Base-by-base conservation (phyloP, 768 basidiomycete genomes). In the Tulasnella sp. region DNA sequence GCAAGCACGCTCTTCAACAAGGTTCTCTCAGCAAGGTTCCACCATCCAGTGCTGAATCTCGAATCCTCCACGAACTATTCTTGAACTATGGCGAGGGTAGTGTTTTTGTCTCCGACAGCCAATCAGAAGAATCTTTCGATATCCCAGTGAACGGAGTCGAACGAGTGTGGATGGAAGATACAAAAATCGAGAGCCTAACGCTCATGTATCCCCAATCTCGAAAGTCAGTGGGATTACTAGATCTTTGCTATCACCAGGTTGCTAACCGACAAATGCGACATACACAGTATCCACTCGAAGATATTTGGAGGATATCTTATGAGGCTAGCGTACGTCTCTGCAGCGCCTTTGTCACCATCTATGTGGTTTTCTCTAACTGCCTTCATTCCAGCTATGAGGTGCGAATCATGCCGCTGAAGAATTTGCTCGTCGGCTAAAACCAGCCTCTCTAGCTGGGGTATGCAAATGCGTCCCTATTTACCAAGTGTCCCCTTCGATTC, bases 141-240 rank as follows among this genome's bases (percentile, higher is more conserved):
- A 39, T n/a, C 36, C 79, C 34, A 36, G 45, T 17, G 15, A 79
- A 82, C 12, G 84, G 82, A 8, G 81, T 82, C 25, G 87, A 90
- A 76, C 85, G 87, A 17, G 91, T 92, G 0, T 90, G 88, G 87
- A 92, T 94, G 89, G 89, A 88, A 0, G 90, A 93, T 77, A 93
- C 93, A 0, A 85, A 85, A 73, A 82, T 91, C 31, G 90, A 91
- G 82, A 88, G 88, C 79, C 88, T 86, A 29, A 87, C 91, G 86
- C 83, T 93, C 37, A 93, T 93, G 91, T 93, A 93, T 81, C 93
- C 92, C 0, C 93, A 93, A 83, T 92, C 93, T 81, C 86, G 92
- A 80, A 94, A 93, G 91, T 91, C 77, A 80, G 89, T 83, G 6
- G 2, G 17, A 1, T 37, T 54, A 17, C n/a, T 45, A 36, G 71